phyloP scores from a whole-genome alignment of 495 filamentous ascomycete genomes.

The Cercophora sp. region DNA sequence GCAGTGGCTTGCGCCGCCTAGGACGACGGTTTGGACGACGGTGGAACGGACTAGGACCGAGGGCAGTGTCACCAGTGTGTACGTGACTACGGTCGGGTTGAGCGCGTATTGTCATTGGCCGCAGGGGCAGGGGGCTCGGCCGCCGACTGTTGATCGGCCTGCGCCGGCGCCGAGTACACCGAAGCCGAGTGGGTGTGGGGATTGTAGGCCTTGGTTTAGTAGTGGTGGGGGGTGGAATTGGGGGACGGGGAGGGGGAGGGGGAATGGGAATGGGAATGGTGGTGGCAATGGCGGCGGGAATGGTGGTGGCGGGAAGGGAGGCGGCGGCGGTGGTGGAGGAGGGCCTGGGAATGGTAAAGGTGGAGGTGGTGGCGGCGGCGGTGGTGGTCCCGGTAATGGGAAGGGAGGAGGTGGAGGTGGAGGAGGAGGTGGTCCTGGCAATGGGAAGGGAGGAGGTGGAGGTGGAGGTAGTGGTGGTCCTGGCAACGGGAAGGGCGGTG shows the following conservation, averaged over 20 bases:
- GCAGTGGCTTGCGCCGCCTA: slow-evolving; percentile 1
- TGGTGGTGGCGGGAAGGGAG: not conserved
- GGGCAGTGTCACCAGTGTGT: slow-evolving; percentile 11
- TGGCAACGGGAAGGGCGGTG: not conserved
- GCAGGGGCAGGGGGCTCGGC: not conserved
- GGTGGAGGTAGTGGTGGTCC: not conserved
- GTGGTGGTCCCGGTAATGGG: not conserved
- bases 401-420: slow-evolving; percentile 9
- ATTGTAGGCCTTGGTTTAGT: slow-evolving; percentile 24
- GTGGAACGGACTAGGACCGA: slow-evolving; percentile 8
- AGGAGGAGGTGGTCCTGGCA: slow-evolving; percentile 4
- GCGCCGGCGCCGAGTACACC: slow-evolving; percentile 10
- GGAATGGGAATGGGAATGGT: slow-evolving; percentile 4
- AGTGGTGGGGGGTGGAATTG: slow-evolving; percentile 15
- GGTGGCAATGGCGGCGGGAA: slow-evolving; percentile 9
- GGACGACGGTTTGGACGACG: slow-evolving; percentile 10
- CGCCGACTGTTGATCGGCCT: slow-evolving; percentile 12
- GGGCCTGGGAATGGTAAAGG: slow-evolving; percentile 4
- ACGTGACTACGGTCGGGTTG: slow-evolving; percentile 15
- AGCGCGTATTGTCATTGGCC: slow-evolving; percentile 18
- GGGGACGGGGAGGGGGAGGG: not conserved
- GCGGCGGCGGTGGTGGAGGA: not conserved
- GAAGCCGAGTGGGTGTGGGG: slow-evolving; percentile 16
- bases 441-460: not conserved
- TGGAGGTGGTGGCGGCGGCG: not conserved